Conservation (phyloP, 352 stramenopile species). For the Pilasporangium apinafurcum region DNA sequence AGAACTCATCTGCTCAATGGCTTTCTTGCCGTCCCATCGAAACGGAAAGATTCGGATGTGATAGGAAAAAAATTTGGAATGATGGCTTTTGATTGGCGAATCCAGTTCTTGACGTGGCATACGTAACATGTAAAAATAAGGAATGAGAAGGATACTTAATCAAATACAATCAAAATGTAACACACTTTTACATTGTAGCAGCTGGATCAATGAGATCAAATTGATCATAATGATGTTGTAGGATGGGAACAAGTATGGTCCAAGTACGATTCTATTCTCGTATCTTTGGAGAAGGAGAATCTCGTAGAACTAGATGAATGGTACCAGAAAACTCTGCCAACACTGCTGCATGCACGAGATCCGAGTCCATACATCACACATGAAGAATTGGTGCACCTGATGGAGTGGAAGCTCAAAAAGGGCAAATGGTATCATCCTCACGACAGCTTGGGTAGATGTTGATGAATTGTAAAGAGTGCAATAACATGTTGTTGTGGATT, state of each 20-base stretch:
- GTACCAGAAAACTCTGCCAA: constrained; percentile 36
- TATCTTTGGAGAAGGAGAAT: constrained; percentile 44
- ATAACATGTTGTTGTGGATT: neutral
- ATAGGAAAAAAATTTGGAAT: too few species aligned
- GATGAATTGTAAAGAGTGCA: neutral
- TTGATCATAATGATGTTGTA: too few species aligned
- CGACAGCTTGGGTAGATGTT: neutral
- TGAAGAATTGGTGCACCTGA: constrained; percentile 47
- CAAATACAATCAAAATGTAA: too few species aligned
- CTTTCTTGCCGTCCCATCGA: too few species aligned
- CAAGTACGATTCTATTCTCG: constrained; percentile 33
- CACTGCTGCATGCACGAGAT: constrained; percentile 33
- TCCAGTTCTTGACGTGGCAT: too few species aligned
- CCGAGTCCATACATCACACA: constrained; percentile 45
- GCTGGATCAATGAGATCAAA: too few species aligned
- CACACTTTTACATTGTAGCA: too few species aligned
- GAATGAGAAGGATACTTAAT: too few species aligned
- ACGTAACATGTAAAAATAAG: too few species aligned
- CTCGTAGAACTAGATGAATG: constrained; percentile 54
- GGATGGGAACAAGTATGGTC: constrained; percentile 30
- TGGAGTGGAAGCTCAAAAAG: constrained; percentile 85
- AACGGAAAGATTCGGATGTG: too few species aligned
- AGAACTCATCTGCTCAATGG: too few species aligned
- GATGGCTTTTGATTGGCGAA: too few species aligned
- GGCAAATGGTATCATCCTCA: constrained; percentile 54